Evolutionary conservation across 768 basidiomycete species (phyloP), one percentile per base, ranked within the genome.

Genomic region (Boletellus ananas): DNA sequence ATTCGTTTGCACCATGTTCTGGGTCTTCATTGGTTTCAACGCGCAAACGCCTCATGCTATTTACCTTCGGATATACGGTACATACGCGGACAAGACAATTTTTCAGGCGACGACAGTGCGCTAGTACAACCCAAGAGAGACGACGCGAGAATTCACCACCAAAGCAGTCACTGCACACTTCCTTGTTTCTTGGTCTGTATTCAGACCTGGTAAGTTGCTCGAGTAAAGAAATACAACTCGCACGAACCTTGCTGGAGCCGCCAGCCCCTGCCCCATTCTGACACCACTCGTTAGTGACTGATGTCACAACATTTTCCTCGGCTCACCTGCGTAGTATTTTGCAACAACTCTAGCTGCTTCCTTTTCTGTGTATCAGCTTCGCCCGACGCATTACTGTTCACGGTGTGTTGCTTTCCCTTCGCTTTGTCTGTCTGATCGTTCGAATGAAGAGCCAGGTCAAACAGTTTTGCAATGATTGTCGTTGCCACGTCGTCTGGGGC

Each of bases 391-490:
- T 23, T 8, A 2, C 44, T 17, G 17, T 43, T 49, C 29, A 7
- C 8, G 25, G 39, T 46, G 45, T 11, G 2, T 6, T 31, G 17
- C 18, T 53, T 65, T 23, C 52, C 51, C 17, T 29, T 50, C 17
- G 17, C 3, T 13, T 37, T 9, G 39, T 46, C 52, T 34, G n/a
- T 25, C n/a, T 27, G 44, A 5, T 46, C 50, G 45, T 51, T 42
- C 8, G 45, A 39, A 2, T 23, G 51, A 5, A 16, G 35, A 45
- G 55, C 27, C 50, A 71, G 53, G 0, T 59, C 61, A 53, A 75
- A 75, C 37, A 70, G 56, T 7, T 68, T 60, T 7, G 52, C 58
- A 7, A 75, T 59, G 21, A 76, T 62, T 0, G 35, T 38, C 4
- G 51, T 51, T 20, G 72, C 47, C 5, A 61, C 49, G 0, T 62